These are phyloP conservation scores for Leccinum pallidistipes DNA, from an alignment of 1,284 basidiomycete genomes.

Conservation along the genomic window DNA sequence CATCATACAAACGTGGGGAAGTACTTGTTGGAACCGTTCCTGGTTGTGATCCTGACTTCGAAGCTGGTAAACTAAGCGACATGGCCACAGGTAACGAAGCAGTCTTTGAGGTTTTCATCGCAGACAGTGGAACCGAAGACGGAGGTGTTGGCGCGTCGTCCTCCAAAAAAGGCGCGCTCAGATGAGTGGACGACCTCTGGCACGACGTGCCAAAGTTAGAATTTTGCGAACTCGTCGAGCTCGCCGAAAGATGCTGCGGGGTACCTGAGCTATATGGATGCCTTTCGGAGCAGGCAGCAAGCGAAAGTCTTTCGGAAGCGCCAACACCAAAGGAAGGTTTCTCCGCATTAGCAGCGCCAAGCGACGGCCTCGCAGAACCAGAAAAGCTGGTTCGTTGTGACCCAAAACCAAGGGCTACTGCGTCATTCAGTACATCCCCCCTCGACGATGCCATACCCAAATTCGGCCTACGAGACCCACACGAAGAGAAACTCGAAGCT, in stretches of 20 bases:
- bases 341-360: slow-evolving; percentile 22
- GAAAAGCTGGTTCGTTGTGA: slow-evolving; percentile 28
- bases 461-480: slow-evolving; percentile 25
- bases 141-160: slow-evolving; percentile 17
- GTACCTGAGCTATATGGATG: slow-evolving; percentile 9
- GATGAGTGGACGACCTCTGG: slow-evolving; percentile 13
- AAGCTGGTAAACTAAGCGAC: slow-evolving; percentile 16
- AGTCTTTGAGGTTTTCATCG: slow-evolving; percentile 6
- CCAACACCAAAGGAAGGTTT: slow-evolving; percentile 14
- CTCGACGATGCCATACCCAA: slow-evolving; percentile 21
- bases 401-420: slow-evolving; percentile 11
- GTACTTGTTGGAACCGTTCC: slow-evolving; percentile 10
- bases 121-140: slow-evolving; percentile 8
- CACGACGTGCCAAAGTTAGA: slow-evolving; percentile 11
- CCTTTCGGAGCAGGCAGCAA: slow-evolving; percentile 16
- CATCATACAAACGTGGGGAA: slow-evolving; percentile 10
- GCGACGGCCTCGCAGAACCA: slow-evolving; percentile 21
- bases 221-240: slow-evolving; percentile 18
- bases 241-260: slow-evolving; percentile 20
- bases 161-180: slow-evolving; percentile 15
- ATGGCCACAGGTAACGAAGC: slow-evolving; percentile 15
- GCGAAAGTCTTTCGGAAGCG: slow-evolving; percentile 19
- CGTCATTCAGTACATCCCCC: slow-evolving; percentile 24
- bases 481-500: slow-evolving; percentile 27
- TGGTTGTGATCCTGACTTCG: slow-evolving; percentile 11